Evolutionary conservation across 2,329 filamentous ascomycete species (phyloP).

Genomic region (Cercospora sojina): DNA sequence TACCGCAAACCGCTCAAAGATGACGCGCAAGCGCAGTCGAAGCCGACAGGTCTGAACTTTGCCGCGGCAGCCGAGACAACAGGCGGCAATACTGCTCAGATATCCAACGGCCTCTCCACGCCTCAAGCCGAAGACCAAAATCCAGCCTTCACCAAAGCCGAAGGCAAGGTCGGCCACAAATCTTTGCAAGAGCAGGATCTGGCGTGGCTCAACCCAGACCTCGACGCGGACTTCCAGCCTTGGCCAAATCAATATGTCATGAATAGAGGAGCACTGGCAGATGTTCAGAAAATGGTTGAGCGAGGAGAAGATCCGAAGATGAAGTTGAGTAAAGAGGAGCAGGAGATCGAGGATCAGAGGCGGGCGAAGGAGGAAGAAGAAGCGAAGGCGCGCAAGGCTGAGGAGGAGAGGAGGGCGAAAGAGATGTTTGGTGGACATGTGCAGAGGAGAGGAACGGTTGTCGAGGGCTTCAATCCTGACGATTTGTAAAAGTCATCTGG

Average conservation of each 20-base stretch:
- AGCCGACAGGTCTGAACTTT: background rate
- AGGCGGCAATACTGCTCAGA: slow-evolving; percentile 19
- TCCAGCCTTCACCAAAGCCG: slow-evolving; percentile 14
- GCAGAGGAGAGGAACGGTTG: slow-evolving; percentile 23
- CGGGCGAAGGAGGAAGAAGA: slow-evolving; percentile 43
- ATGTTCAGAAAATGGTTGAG: slow-evolving; percentile 60
- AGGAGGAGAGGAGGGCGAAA: slow-evolving; percentile 21
- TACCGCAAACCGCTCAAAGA: slow-evolving; percentile 36
- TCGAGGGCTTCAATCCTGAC: slow-evolving; percentile 40
- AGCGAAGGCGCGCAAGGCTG: slow-evolving; percentile 38
- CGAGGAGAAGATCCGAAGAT: slow-evolving; percentile 59
- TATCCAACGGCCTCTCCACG: slow-evolving; percentile 37
- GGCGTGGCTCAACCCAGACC: slow-evolving; percentile 43
- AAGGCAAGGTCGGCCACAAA: slow-evolving; percentile 22
- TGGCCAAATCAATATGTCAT: slow-evolving; percentile 75
- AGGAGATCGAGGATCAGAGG: slow-evolving; percentile 40
- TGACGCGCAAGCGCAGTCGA: slow-evolving; percentile 11
- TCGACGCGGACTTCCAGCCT: slow-evolving; percentile 62
- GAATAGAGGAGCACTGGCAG: slow-evolving; percentile 64
- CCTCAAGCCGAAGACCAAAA: slow-evolving; percentile 22
- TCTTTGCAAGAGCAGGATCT: slow-evolving; percentile 40
- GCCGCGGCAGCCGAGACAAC: slow-evolving; percentile 6
- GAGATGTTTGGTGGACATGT: slow-evolving; percentile 20
- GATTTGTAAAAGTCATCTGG: slow-evolving; percentile 23
- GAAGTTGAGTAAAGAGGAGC: slow-evolving; percentile 46